Evolutionary conservation across 306 rosid genomes (phyloP).

Genomic region (Geum urbanum): DNA sequence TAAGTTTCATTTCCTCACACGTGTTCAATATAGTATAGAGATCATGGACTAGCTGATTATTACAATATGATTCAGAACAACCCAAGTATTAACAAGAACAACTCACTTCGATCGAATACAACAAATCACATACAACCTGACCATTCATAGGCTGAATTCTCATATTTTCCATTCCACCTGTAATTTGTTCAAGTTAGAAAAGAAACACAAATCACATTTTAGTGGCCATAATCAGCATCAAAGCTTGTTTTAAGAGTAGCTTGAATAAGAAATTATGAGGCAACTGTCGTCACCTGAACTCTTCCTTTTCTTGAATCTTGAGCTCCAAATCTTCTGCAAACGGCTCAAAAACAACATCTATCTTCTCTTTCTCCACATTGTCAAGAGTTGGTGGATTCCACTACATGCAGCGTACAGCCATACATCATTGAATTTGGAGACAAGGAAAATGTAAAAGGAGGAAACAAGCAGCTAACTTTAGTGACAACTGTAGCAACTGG

Average conservation of each 20-base stretch:
- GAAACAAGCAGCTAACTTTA: neutral
- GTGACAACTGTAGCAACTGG: neutral
- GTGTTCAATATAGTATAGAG: neutral
- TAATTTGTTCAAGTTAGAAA: constrained; percentile 10
- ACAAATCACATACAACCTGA: neutral
- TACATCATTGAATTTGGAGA: neutral
- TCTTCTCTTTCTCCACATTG: constrained; percentile 43
- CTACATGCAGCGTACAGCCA: constrained; percentile 34
- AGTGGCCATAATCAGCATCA: neutral
- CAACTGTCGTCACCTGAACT: constrained; percentile 46
- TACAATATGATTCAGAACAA: neutral
- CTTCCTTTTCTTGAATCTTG: constrained; percentile 57
- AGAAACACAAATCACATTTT: neutral
- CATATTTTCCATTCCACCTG: constrained; percentile 87
- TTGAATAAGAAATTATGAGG: neutral
- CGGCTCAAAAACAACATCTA: constrained; percentile 56
- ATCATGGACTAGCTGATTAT: neutral
- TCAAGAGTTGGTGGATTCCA: constrained; percentile 77
- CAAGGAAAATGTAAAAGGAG: neutral
- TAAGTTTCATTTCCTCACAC: neutral
- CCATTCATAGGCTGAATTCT: constrained; percentile 43
- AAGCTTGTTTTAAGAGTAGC: neutral
- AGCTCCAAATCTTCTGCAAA: constrained; percentile 69
- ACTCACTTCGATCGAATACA: no score
- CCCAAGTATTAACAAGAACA: neutral